Percentiles rank a stretch among this genome's conserved stretches.
These are phyloP conservation scores for Emmonsia crescens DNA, from an alignment of 2,329 filamentous ascomycete genomes.

Conservation along the genomic window DNA sequence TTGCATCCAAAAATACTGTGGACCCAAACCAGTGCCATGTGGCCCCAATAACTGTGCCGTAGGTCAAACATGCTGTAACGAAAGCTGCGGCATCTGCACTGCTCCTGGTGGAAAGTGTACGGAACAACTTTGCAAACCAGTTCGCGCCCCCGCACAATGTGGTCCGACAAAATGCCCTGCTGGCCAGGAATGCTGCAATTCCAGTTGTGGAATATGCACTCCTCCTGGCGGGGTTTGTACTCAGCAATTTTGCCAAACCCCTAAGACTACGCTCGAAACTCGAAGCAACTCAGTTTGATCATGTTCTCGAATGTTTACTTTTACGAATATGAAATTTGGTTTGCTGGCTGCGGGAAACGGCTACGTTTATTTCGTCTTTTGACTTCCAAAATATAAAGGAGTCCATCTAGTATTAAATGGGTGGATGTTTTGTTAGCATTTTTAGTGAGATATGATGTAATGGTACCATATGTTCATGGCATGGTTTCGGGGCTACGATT, in stretches of 20 bases:
- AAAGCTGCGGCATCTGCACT: conserved; percentile 2
- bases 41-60: not conserved
- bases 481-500: not conserved
- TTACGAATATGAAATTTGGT: not conserved
- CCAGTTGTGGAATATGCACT: conserved; percentile 1
- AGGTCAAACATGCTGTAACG: conserved; percentile 1
- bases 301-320: not conserved
- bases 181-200: not conserved
- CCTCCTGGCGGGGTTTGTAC: not conserved
- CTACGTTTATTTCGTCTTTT: not conserved
- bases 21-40: not conserved
- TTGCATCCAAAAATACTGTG: not conserved
- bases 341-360: not conserved
- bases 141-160: not conserved
- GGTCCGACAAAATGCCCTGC: not conserved
- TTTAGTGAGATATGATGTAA: not conserved
- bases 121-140: not conserved
- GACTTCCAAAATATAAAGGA: not conserved
- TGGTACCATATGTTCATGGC: not conserved
- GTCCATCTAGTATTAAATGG: not conserved
- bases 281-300: not conserved
- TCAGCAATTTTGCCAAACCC: not conserved
- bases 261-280: not conserved
- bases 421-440: not conserved
- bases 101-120: not conserved